A percentile compares a stretch with the other conserved stretches of the same genome.
phyloP scores from a whole-genome alignment of 176 grass and related monocot species.

The Otatea glauca region DNA sequence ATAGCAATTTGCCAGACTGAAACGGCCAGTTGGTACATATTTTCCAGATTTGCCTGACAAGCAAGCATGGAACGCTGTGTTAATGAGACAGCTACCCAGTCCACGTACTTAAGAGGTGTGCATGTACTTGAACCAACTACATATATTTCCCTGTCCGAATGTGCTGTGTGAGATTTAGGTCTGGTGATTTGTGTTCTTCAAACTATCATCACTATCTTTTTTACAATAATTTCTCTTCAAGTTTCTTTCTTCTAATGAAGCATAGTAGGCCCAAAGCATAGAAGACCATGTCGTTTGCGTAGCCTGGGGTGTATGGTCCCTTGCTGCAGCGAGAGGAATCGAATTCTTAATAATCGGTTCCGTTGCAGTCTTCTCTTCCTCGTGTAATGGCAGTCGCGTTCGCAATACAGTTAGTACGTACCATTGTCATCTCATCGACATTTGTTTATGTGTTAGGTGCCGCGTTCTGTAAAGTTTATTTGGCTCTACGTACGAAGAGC shows the following conservation, averaged over 20 bases:
- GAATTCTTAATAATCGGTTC: neutral
- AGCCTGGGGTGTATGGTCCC: neutral
- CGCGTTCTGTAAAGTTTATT: neutral
- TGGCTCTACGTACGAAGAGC: slow-evolving; percentile 21
- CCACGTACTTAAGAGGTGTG: neutral
- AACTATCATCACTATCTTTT: neutral
- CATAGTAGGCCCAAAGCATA: neutral
- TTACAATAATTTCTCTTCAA: neutral
- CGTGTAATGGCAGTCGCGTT: neutral
- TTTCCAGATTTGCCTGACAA: neutral
- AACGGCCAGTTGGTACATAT: neutral
- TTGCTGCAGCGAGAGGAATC: neutral
- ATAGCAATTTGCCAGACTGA: neutral
- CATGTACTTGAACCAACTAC: no score
- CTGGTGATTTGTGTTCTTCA: neutral
- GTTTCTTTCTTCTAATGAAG: neutral
- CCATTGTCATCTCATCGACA: neutral
- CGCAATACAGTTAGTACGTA: neutral
- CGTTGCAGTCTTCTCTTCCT: neutral
- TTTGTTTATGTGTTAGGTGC: slow-evolving; percentile 5
- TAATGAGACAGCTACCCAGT: neutral
- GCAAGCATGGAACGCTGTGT: neutral
- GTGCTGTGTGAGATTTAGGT: neutral
- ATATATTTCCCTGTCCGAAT: no score
- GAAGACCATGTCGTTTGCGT: neutral